Percentiles rank a stretch among this genome's conserved stretches.
phyloP scores from a whole-genome alignment of 495 filamentous ascomycete genomes.

The Trichoderma virens region DNA sequence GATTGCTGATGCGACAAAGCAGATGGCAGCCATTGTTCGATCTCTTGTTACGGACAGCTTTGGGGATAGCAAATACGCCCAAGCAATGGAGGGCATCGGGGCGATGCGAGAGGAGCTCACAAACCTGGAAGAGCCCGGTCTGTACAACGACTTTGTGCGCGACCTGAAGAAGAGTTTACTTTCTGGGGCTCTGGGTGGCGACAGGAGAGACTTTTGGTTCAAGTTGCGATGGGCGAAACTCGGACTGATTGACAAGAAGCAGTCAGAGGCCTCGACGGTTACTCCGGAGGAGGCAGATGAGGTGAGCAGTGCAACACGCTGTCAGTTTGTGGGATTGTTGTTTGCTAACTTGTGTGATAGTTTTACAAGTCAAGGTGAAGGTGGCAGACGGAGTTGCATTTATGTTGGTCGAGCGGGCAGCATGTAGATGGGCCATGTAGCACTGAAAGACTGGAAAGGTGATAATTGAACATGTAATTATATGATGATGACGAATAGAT shows the following conservation, averaged over 20 bases:
- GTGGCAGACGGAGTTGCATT: neutral
- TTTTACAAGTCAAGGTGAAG: constrained; percentile 13
- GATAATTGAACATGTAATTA: neutral
- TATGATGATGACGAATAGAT: neutral
- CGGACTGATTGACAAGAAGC: constrained; percentile 61
- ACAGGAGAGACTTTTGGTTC: constrained; percentile 79
- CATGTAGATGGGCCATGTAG: neutral
- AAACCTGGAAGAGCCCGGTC: constrained; percentile 62
- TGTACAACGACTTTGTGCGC: constrained; percentile 70
- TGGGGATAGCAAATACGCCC: constrained; percentile 65
- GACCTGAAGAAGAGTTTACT: constrained; percentile 66
- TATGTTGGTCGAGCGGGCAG: neutral
- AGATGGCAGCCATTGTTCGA: constrained; percentile 66
- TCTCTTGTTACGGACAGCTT: constrained; percentile 62
- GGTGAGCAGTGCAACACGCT: constrained; percentile 28
- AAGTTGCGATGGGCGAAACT: constrained; percentile 56
- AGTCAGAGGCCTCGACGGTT: constrained; percentile 54
- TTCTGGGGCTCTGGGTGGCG: constrained; percentile 65
- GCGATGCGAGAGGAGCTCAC: constrained; percentile 73
- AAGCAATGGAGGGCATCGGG: constrained; percentile 66
- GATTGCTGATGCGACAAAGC: constrained; percentile 60
- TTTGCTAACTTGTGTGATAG: constrained; percentile 9
- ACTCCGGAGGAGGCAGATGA: constrained; percentile 59
- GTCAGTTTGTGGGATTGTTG: neutral
- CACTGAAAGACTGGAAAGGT: neutral